These are phyloP conservation scores for Monosporascus sp. DNA, from an alignment of 2,329 filamentous ascomycete genomes.

Conservation along the genomic window DNA sequence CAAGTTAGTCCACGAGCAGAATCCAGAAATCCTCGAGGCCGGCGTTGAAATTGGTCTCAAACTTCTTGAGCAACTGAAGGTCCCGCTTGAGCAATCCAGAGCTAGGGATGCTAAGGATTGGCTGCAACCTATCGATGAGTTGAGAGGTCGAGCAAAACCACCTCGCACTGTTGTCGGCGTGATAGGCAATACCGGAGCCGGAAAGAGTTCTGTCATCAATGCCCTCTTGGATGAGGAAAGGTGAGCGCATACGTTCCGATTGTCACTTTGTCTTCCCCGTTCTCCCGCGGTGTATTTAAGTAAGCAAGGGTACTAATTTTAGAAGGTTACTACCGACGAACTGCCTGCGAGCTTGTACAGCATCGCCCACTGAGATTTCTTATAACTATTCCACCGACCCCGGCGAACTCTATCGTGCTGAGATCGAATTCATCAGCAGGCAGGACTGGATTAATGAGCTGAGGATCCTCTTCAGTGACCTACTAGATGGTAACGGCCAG, in stretches of 20 bases:
- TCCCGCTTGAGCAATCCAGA: constrained; percentile 2
- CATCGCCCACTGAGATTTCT: constrained; percentile 21
- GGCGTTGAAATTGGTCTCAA: constrained; percentile 11
- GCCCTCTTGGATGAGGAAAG: constrained; percentile 57
- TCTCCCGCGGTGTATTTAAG: not conserved
- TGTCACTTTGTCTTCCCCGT: not conserved
- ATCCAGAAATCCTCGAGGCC: constrained; percentile 14
- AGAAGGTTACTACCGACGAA: constrained; percentile 1
- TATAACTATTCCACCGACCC: constrained; percentile 23
- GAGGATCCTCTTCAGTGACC: constrained; percentile 14
- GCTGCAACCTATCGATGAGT: constrained; percentile 34
- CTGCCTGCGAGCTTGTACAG: constrained; percentile 23
- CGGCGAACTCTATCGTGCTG: constrained; percentile 18
- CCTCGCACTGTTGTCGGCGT: constrained; percentile 48
- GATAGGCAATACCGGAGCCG: constrained; percentile 56
- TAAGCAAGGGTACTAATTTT: not conserved
- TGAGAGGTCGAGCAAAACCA: constrained; percentile 32
- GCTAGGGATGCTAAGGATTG: constrained; percentile 20
- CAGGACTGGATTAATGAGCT: constrained; percentile 22
- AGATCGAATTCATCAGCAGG: constrained; percentile 22
- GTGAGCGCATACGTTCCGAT: constrained; percentile 19
- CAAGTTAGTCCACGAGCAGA: constrained; percentile 6
- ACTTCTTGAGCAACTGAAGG: constrained; percentile 13
- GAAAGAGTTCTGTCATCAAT: constrained; percentile 60
- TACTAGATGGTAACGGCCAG: constrained; percentile 17